Evolutionary conservation across 1,139 yeast species (phyloP).

Genomic region (Geotrichum fermentans): DNA sequence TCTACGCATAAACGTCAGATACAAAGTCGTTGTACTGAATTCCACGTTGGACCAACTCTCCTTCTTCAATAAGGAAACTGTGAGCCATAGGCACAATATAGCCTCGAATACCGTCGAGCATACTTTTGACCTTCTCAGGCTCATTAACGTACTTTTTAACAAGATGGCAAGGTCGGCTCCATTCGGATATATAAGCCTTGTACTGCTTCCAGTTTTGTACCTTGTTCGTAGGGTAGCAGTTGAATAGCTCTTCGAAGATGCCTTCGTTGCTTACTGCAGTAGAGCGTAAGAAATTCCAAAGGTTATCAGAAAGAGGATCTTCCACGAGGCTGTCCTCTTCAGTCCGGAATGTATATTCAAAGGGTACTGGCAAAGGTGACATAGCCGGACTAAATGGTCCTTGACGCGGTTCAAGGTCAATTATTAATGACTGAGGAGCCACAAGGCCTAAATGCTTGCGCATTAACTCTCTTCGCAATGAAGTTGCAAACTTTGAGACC

Average conservation of each 20-base stretch:
- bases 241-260: slow-evolving; percentile 21
- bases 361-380: slow-evolving; percentile 18
- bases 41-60: slow-evolving; percentile 20
- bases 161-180: slow-evolving; percentile 18
- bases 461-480: slow-evolving; percentile 20
- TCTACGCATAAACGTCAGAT: slow-evolving; percentile 19
- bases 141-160: slow-evolving; percentile 15
- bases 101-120: slow-evolving; percentile 18
- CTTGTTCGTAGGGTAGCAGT: slow-evolving; percentile 20
- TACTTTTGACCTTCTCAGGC: slow-evolving; percentile 14
- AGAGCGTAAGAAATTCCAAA: slow-evolving; percentile 18
- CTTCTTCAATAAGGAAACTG: slow-evolving; percentile 21
- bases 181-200: slow-evolving; percentile 12
- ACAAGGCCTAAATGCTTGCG: slow-evolving; percentile 23
- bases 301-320: slow-evolving; percentile 20
- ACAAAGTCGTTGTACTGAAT: slow-evolving; percentile 22
- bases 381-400: slow-evolving; percentile 8
- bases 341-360: slow-evolving; percentile 19
- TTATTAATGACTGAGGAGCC: slow-evolving; percentile 9
- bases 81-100: slow-evolving; percentile 22
- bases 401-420: slow-evolving; percentile 2
- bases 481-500: slow-evolving; percentile 22
- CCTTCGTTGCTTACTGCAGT: slow-evolving; percentile 18
- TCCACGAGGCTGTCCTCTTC: slow-evolving; percentile 20
- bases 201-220: slow-evolving; percentile 21